phyloP scores from a whole-genome alignment of 2,329 filamentous ascomycete species.

The Lachnellula suecica region DNA sequence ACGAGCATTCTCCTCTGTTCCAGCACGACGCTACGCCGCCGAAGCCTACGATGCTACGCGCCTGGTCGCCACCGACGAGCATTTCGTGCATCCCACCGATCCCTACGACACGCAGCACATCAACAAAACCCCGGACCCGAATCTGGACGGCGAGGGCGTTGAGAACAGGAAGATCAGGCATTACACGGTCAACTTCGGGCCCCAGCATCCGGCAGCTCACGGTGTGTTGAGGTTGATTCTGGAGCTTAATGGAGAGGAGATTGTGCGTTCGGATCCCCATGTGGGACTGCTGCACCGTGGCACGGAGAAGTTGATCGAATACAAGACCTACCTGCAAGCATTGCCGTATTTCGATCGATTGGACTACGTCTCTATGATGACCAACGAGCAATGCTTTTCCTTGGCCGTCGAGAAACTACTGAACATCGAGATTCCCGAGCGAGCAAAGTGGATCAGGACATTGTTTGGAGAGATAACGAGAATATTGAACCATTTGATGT shows the following conservation, averaged over 20 bases:
- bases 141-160: conserved; percentile 42
- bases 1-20: conserved; percentile 66
- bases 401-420: conserved; percentile 96
- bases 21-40: conserved; percentile 64
- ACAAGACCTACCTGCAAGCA: conserved; percentile 98
- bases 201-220: conserved; percentile 97
- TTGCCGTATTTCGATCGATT: conserved; percentile 98
- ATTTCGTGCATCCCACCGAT: conserved; percentile 55
- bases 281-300: conserved; percentile 94
- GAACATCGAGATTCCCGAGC: conserved; percentile 91
- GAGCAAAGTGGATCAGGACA: conserved; percentile 96
- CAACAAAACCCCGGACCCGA: conserved; percentile 34
- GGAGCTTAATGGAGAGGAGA: conserved; percentile 96
- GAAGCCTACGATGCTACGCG: conserved; percentile 51
- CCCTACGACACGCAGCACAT: conserved; percentile 42
- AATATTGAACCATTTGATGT: conserved; percentile 97
- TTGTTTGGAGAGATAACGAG: conserved; percentile 94
- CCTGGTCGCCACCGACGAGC: conserved; percentile 58
- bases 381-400: conserved; percentile 97
- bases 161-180: conserved; percentile 86
- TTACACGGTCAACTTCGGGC: conserved; percentile 99
- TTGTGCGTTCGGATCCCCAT: conserved; percentile 93
- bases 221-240: conserved; percentile 96
- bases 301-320: conserved; percentile 99
- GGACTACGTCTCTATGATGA: conserved; percentile 99